Percentiles rank a stretch among this genome's conserved stretches.
Evolutionary conservation across 2,329 filamentous ascomycete species (phyloP).

Genomic region (Fusarium siculi): DNA sequence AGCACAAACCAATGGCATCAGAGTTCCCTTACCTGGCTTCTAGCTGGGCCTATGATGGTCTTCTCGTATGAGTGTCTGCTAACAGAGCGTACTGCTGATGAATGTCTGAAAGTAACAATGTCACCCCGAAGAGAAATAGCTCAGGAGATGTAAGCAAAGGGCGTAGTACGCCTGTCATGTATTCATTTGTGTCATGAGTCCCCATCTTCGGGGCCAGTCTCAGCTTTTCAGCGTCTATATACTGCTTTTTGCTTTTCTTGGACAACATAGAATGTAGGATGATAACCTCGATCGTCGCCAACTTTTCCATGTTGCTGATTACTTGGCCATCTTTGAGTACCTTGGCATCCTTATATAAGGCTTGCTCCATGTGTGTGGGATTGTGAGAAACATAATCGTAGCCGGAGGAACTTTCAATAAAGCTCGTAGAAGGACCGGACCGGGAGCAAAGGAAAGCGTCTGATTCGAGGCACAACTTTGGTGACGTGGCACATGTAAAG

Average conservation of each 20-base stretch:
- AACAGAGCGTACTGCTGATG: too few species aligned
- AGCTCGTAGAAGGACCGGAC: accelerated
- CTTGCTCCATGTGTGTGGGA: not conserved
- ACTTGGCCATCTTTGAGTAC: too few species aligned
- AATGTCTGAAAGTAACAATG: too few species aligned
- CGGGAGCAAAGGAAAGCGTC: not conserved
- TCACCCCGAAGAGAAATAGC: not conserved
- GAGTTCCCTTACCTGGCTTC: too few species aligned
- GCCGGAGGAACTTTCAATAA: not conserved
- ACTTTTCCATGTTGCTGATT: not conserved
- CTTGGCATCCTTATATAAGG: not conserved
- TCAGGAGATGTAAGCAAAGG: not conserved
- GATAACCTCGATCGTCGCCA: accelerated
- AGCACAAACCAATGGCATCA: not conserved
- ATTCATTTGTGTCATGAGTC: accelerated
- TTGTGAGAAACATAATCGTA: not conserved
- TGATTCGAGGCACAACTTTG: not conserved
- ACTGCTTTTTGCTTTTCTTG: accelerated
- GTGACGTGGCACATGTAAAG: not conserved
- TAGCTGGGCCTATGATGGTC: accelerated
- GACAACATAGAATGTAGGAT: not conserved
- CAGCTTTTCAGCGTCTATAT: not conserved
- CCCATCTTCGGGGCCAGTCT: accelerated
- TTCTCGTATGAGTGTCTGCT: accelerated
- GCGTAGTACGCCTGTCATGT: accelerated